These are phyloP conservation scores for Rasamsonia emersonii DNA, from an alignment of 2,329 filamentous ascomycete species.

Conservation along the genomic window DNA sequence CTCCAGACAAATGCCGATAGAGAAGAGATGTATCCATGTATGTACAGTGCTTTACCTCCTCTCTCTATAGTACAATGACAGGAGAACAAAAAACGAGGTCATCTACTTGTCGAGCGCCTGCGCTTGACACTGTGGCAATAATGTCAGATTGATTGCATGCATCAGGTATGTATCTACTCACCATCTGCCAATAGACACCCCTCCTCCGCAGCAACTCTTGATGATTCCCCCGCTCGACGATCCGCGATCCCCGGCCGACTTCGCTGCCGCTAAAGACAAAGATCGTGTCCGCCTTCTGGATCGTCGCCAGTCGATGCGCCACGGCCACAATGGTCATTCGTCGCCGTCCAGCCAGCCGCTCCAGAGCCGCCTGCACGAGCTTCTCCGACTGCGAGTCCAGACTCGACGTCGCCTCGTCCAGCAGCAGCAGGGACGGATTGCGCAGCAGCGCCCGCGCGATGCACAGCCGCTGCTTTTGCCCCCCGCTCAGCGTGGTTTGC, in stretches of 20 bases:
- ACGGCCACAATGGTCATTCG: conserved; percentile 62
- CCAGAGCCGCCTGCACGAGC: conserved; percentile 60
- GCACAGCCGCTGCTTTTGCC: conserved; percentile 49
- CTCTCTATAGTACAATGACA: too few species aligned
- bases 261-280: conserved; percentile 63
- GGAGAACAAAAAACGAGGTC: too few species aligned
- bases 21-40: too few species aligned
- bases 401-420: conserved; percentile 52
- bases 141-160: conserved; percentile 1
- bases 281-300: conserved; percentile 72
- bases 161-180: conserved; percentile 22
- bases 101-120: conserved; percentile 22
- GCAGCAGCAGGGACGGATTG: conserved; percentile 43
- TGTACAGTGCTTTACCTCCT: too few species aligned
- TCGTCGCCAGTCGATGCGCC: conserved; percentile 66
- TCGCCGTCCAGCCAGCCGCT: conserved; percentile 48
- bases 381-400: conserved; percentile 60
- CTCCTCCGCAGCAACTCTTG: conserved; percentile 44
- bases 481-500: conserved; percentile 41
- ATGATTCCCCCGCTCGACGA: conserved; percentile 54
- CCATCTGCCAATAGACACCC: conserved; percentile 49
- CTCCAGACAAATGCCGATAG: too few species aligned
- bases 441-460: conserved; percentile 49
- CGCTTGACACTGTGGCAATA: conserved; percentile 16
- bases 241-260: conserved; percentile 24